Base-by-base conservation (phyloP, 371 early-diverging fungal species). In the Amoeboaphelidium protococcarum region DNA sequence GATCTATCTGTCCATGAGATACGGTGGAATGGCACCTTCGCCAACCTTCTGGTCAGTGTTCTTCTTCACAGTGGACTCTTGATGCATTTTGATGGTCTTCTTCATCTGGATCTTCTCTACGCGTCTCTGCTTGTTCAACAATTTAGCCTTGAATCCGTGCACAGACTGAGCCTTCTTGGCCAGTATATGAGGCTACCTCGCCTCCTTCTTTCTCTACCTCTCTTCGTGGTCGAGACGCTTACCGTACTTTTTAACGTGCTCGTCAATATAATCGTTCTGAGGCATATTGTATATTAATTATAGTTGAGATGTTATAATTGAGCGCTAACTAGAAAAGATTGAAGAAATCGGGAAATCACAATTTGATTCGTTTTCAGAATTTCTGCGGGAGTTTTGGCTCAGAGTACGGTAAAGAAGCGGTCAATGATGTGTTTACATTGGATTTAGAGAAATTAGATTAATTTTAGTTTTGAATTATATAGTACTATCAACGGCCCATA, bases 221-320 rank as follows among this genome's bases (percentile, higher is more conserved):
- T 92, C 90, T 51, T 79, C 92, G 60, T 92, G 77, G 71, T 98
- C 88, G 52, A 96, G 69, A 50, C 87, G 76, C 51, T 95, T 82
- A 58, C 99, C 99, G 72, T 92, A 82, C 61, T 82, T 74, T 71
- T 90, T 95, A 58, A 99, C 92, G 54, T 83, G 69, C 65, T 91
- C 83, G 72, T 99, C 99, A 66, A 99, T 95, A 70, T 95, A 96
- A 66, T 98, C 92, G 82, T 96, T 94, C 76, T 99, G 98, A 55
- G 98, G 94, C 99, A 31, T 31, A 10, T 31, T 16, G 37, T 6
- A 31, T 10, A 31, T 6, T 10, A 16, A 31, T 31, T 31, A 16
- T 10, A 31, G 37, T n/a, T n/a, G n/a, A n/a, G n/a, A n/a, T n/a
- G n/a, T n/a, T n/a, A n/a, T n/a, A n/a, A n/a, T n/a, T n/a, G n/a